Conservation (phyloP, 192 early-diverging fungal species). For the Mortierella antarctica region DNA sequence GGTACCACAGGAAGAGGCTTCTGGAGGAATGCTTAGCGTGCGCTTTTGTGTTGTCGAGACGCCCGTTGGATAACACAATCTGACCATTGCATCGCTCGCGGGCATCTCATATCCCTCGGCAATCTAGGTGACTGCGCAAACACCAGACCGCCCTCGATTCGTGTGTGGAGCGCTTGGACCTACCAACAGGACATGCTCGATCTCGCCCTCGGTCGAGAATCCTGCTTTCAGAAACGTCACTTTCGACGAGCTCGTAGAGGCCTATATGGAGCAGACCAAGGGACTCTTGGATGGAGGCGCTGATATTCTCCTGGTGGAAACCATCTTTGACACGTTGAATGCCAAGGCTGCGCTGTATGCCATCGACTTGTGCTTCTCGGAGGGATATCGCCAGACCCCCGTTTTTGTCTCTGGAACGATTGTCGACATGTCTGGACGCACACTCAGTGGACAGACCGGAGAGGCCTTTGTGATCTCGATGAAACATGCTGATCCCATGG, state of each 20-base stretch:
- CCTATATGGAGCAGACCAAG: conserved; percentile 91
- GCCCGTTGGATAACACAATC: too few relatives aligned
- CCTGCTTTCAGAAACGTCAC: conserved; percentile 94
- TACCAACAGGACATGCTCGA: conserved; percentile 95
- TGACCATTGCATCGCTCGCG: too few relatives aligned
- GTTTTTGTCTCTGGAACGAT: conserved; percentile 92
- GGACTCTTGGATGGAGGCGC: conserved; percentile 95
- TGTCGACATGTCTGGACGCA: conserved; percentile 96
- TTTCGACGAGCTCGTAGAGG: conserved; percentile 91
- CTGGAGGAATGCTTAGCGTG: too few relatives aligned
- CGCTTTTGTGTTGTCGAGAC: too few relatives aligned
- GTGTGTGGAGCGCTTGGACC: conserved; percentile 91
- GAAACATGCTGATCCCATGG: conserved; percentile 81
- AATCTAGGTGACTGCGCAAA: conserved; percentile 67
- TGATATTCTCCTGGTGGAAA: conserved; percentile 94
- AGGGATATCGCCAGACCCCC: conserved; percentile 71
- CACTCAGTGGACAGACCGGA: conserved; percentile 95
- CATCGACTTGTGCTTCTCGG: conserved; percentile 86
- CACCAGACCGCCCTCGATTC: conserved; percentile 88
- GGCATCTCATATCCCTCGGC: too few relatives aligned
- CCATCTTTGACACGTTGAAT: conserved; percentile 98
- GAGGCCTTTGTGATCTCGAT: conserved; percentile 94
- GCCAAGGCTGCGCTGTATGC: conserved; percentile 96
- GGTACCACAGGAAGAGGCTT: conserved; percentile 22
- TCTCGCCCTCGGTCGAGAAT: conserved; percentile 97